Conservation (phyloP, 2,329 filamentous ascomycete species). For the Aspergillus tanneri region DNA sequence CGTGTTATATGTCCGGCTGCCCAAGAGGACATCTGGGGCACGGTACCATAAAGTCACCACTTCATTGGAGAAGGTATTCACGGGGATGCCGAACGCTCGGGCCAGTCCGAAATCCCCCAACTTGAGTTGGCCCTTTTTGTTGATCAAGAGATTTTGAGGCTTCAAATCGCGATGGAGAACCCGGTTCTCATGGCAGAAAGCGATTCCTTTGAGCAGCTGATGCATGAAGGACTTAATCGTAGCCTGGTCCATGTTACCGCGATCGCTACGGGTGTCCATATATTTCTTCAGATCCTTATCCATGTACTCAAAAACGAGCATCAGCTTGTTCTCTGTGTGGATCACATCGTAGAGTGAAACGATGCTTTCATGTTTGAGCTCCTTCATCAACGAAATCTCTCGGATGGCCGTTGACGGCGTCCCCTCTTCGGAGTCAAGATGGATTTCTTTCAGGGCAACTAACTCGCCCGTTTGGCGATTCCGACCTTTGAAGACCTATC, state of each 20-base stretch:
- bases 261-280: slow-evolving; percentile 91
- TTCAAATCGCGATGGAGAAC: slow-evolving; percentile 95
- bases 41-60: slow-evolving; percentile 98
- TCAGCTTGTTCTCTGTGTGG: slow-evolving; percentile 98
- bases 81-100: slow-evolving; percentile 91
- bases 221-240: slow-evolving; percentile 99
- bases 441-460: slow-evolving; percentile 96
- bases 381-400: slow-evolving; percentile 99
- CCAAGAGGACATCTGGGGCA: slow-evolving; percentile 90
- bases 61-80: slow-evolving; percentile 98
- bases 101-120: slow-evolving; percentile 93
- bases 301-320: slow-evolving; percentile 99
- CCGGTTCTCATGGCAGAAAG: slow-evolving; percentile 96
- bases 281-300: slow-evolving; percentile 98
- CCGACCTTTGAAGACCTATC: slow-evolving; percentile 93
- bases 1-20: slow-evolving; percentile 96
- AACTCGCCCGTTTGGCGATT: slow-evolving; percentile 96
- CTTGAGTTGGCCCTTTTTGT: slow-evolving; percentile 84
- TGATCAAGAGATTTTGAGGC: slow-evolving; percentile 94
- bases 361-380: slow-evolving; percentile 98
- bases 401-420: slow-evolving; percentile 96
- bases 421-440: slow-evolving; percentile 96
- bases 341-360: slow-evolving; percentile 97
- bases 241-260: slow-evolving; percentile 79
- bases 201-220: slow-evolving; percentile 90